Base-by-base conservation (phyloP, 768 basidiomycete species). In the Suillus americanus region DNA sequence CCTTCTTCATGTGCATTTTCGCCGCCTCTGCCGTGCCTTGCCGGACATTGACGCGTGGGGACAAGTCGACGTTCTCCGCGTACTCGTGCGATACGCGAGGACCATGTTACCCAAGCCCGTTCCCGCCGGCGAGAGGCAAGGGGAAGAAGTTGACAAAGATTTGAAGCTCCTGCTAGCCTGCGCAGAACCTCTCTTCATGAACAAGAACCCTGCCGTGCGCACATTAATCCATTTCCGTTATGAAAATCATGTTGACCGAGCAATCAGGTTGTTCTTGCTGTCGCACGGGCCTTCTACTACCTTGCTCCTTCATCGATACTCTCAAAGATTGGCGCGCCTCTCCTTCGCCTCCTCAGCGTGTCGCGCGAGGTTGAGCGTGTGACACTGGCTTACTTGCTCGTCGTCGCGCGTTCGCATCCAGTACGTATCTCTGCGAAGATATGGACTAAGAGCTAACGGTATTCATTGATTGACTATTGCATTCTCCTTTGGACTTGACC, bases 41-140 rank as follows among this genome's bases (percentile, higher is more conserved):
- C 83, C 94, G 40, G 95, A 99, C 70, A 89, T 90, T 5, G 97
- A 99, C 70, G 97, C 97, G 74, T 99, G 97, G 97, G 95, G 95
- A 0, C 97, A 98, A 75, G 86, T 91, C 7, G 86, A 89, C 54
- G 75, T 95, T 23, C 81, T 97, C 65, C 84, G 89, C 51, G 81
- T 99, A 16, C 82, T 99, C 38, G 77, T 89, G 62, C 81, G 92
- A 64, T 99, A 99, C 73, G 92, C 86, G 3, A 80, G 96, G 60
- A 85, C 83, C 0, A 96, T 97, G 94, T 81, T 97, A 38, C 84
- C 86, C 2, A 81, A 88, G 66, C 89, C 93, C 12, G 75, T 74
- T 1, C 68, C 76, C 23, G 73, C 76, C 10, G 70, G 60, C 13
- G 75, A 71, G 38, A 71, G 72, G 10, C 62, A 68, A n/a, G 75